These are phyloP conservation scores for Neurospora sp. DNA, from an alignment of 2,329 filamentous ascomycete genomes.

Conservation along the genomic window DNA sequence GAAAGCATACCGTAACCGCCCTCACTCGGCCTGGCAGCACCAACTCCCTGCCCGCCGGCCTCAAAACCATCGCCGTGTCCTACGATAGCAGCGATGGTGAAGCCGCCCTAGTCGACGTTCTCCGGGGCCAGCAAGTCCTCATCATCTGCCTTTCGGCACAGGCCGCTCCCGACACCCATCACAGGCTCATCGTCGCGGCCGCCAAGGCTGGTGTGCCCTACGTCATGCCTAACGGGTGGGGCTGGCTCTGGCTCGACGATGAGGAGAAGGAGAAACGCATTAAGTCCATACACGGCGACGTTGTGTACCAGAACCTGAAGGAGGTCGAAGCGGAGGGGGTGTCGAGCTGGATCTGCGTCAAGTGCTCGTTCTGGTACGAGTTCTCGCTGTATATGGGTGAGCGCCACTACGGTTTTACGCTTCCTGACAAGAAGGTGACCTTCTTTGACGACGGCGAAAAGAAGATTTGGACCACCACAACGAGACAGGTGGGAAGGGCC, in stretches of 20 bases:
- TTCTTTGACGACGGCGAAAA: conserved; percentile 47
- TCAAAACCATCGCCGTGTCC: conserved; percentile 3
- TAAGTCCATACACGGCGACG: conserved; percentile 12
- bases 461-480: conserved; percentile 48
- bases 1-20: conserved; percentile 11
- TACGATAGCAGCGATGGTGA: conserved; percentile 8
- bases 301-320: conserved; percentile 3
- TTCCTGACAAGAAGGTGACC: conserved; percentile 12
- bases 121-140: conserved; percentile 25
- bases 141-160: conserved; percentile 37
- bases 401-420: conserved; percentile 19
- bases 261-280: not conserved
- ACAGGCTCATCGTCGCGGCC: conserved; percentile 37
- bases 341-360: conserved; percentile 22
- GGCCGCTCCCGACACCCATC: conserved; percentile 31
- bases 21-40: conserved; percentile 9
- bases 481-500: conserved; percentile 37
- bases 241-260: conserved; percentile 20
- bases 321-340: conserved; percentile 29
- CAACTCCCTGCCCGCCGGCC: conserved; percentile 4
- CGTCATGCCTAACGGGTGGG: conserved; percentile 39
- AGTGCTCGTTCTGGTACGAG: conserved; percentile 43
- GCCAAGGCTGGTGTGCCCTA: conserved; percentile 39
- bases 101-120: conserved; percentile 5
- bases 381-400: conserved; percentile 30